phyloP scores from a whole-genome alignment of 139 green algal genomes.

The Asterochloris erici region DNA sequence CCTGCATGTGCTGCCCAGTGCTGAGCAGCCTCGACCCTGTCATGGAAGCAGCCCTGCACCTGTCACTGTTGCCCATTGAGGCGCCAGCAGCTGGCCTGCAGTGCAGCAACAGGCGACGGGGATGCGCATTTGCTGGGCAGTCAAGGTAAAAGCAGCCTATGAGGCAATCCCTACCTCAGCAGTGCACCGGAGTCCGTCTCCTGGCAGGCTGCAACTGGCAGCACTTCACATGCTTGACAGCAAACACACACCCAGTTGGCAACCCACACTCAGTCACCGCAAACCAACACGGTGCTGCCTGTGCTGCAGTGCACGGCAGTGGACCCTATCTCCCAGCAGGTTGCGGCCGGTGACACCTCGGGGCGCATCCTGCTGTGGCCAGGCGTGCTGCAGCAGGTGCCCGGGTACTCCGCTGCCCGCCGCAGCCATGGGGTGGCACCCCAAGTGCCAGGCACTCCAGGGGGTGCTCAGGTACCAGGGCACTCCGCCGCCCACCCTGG shows the following conservation, averaged over 20 bases:
- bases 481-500: background rate
- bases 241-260: background rate
- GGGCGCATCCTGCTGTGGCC: slow-evolving; percentile 82
- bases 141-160: background rate
- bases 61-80: no score
- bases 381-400: slow-evolving; percentile 34
- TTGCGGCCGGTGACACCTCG: slow-evolving; percentile 71
- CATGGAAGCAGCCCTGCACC: no score
- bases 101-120: no score
- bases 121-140: background rate
- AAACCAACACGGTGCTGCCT: background rate
- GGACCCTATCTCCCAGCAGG: slow-evolving; percentile 36
- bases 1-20: no score
- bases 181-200: background rate
- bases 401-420: background rate
- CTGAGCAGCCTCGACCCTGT: no score
- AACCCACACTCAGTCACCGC: background rate
- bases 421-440: background rate
- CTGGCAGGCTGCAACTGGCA: background rate
- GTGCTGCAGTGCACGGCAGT: slow-evolving; percentile 62
- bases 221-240: background rate
- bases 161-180: no score
- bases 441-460: background rate
- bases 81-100: no score
- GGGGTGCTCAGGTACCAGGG: background rate